Percentiles rank a stretch among this genome's conserved stretches.
Conservation (phyloP, 805 yeast species). For the Nakazawaea ambrosiae region DNA sequence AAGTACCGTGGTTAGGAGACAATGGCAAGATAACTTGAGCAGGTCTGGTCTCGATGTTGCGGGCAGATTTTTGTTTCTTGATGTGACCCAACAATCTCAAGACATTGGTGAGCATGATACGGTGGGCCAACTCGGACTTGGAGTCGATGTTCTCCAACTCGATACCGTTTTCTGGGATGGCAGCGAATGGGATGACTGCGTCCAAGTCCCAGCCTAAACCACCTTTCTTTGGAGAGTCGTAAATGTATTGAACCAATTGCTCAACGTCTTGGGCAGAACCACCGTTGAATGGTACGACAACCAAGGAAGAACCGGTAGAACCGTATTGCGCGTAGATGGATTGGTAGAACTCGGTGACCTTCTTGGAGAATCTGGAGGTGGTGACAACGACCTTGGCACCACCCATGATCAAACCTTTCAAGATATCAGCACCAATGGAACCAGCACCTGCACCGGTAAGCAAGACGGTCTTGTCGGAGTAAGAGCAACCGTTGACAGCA, state of each 20-base stretch:
- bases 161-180: slow-evolving; percentile 97
- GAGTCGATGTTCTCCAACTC: slow-evolving; percentile 91
- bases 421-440: slow-evolving; percentile 94
- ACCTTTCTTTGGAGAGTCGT: slow-evolving; percentile 73
- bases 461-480: slow-evolving; percentile 80
- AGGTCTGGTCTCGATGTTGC: slow-evolving; percentile 87
- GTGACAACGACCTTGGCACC: slow-evolving; percentile 98
- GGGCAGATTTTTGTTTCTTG: slow-evolving; percentile 71
- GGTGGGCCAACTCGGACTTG: slow-evolving; percentile 94
- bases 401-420: slow-evolving; percentile 92
- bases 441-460: slow-evolving; percentile 99
- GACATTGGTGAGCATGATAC: slow-evolving; percentile 95
- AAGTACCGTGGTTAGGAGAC: slow-evolving; percentile 98
- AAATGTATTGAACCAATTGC: slow-evolving; percentile 77
- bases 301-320: slow-evolving; percentile 83
- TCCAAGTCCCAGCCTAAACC: slow-evolving; percentile 98
- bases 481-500: slow-evolving; percentile 90
- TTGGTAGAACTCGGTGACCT: slow-evolving; percentile 94
- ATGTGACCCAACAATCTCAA: slow-evolving; percentile 88
- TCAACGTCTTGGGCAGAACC: slow-evolving; percentile 93
- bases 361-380: slow-evolving; percentile 89
- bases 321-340: slow-evolving; percentile 88
- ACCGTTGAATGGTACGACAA: slow-evolving; percentile 98
- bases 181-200: slow-evolving; percentile 95
- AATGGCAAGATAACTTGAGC: slow-evolving; percentile 95